phyloP scores from a whole-genome alignment of 306 rosid genomes.

The Cicer chorassanicum region DNA sequence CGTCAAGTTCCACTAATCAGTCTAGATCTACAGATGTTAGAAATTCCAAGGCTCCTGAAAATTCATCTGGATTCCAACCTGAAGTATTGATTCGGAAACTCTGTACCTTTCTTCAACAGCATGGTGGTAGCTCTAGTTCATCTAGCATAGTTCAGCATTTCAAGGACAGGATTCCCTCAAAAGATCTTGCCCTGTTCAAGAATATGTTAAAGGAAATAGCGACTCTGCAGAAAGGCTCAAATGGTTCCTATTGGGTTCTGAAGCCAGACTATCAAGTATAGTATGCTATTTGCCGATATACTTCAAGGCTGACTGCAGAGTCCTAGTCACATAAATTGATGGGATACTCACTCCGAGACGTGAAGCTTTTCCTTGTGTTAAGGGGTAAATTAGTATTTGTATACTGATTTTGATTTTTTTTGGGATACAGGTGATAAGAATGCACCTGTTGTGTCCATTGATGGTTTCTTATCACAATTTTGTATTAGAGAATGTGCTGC shows the following conservation, averaged over 20 bases:
- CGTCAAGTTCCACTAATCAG: constrained; percentile 51
- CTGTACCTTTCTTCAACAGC: constrained; percentile 80
- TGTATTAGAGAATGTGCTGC: constrained; percentile 36
- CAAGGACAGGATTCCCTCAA: constrained; percentile 73
- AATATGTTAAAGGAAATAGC: constrained; percentile 94
- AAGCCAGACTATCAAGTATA: constrained; percentile 72
- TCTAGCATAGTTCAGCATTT: constrained; percentile 81
- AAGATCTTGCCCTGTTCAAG: constrained; percentile 89
- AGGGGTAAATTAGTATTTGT: constrained; percentile 7
- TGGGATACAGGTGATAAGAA: constrained; percentile 38
- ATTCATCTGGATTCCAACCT: constrained; percentile 65
- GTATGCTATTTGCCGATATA: constrained; percentile 36
- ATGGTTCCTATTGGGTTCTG: constrained; percentile 78
- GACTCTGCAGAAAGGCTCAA: constrained; percentile 60
- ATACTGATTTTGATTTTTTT: neutral
- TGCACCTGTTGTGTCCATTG: neutral
- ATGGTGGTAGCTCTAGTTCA: constrained; percentile 73
- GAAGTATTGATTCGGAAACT: constrained; percentile 83
- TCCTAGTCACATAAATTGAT: constrained; percentile 11
- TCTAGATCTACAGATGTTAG: constrained; percentile 53
- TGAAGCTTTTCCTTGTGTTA: constrained; percentile 14
- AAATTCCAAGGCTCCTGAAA: constrained; percentile 60
- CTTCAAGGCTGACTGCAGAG: constrained; percentile 22
- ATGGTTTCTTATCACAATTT: constrained; percentile 33
- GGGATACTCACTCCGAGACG: neutral